Evolutionary conservation across 2,329 filamentous ascomycete species (phyloP).

Genomic region (Penicillium expansum): DNA sequence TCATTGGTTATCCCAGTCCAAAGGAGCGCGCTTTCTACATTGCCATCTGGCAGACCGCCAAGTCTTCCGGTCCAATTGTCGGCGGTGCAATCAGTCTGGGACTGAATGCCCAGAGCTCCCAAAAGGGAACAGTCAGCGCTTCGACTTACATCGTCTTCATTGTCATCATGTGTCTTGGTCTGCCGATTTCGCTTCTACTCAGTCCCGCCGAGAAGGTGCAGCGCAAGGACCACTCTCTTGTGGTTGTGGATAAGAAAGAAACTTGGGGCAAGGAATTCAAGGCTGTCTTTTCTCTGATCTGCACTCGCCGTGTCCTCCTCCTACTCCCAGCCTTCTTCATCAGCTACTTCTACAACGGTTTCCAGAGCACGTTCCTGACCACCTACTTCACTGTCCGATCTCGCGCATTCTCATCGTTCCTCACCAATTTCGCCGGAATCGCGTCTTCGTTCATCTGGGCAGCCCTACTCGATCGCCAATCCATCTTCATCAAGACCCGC

Average conservation of each 20-base stretch:
- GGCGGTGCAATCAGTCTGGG: constrained; percentile 25
- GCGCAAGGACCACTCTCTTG: constrained; percentile 24
- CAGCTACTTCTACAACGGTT: constrained; percentile 33
- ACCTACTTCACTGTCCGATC: constrained; percentile 26
- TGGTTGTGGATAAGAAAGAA: constrained; percentile 21
- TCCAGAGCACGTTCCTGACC: constrained; percentile 27
- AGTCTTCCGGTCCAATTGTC: constrained; percentile 24
- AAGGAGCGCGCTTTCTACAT: constrained; percentile 25
- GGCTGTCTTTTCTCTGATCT: constrained; percentile 19
- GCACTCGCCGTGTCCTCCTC: constrained; percentile 21
- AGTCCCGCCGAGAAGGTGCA: constrained; percentile 27
- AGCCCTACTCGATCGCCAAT: constrained; percentile 23
- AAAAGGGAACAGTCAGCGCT: constrained; percentile 18
- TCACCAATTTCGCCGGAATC: constrained; percentile 26
- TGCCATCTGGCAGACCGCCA: constrained; percentile 26
- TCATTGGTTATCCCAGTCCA: constrained; percentile 42
- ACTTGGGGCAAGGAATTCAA: constrained; percentile 24
- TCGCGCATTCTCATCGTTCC: constrained; percentile 26
- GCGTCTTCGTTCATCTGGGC: constrained; percentile 20
- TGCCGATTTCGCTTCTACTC: constrained; percentile 20
- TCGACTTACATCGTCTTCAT: constrained; percentile 26
- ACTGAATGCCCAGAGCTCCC: constrained; percentile 19
- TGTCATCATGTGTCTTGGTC: constrained; percentile 26
- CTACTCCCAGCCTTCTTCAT: constrained; percentile 30
- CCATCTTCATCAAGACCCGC: constrained; percentile 25